Evolutionary conservation across 805 yeast genomes (phyloP).

Genomic region (Ogataea methanolica): DNA sequence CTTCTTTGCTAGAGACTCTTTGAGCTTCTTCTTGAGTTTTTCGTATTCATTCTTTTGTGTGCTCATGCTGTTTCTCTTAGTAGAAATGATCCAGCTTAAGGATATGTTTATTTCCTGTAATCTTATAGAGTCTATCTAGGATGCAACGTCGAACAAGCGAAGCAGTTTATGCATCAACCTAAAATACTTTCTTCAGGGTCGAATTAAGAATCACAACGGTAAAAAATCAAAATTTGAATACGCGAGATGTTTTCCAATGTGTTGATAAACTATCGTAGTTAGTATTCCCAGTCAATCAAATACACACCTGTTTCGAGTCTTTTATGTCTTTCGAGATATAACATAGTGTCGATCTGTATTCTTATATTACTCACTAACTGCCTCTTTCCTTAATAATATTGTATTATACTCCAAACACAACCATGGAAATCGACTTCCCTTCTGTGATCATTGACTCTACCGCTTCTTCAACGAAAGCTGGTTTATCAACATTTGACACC

Average conservation of each 20-base stretch:
- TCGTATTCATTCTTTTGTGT: conserved; percentile 47
- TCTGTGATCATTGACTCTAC: conserved; percentile 71
- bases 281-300: neutral
- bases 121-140: too few relatives aligned
- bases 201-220: too few relatives aligned
- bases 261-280: too few relatives aligned
- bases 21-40: conserved; percentile 59
- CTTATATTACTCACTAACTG: neutral
- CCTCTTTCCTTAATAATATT: neutral
- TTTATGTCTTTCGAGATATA: too few relatives aligned
- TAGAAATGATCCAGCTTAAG: neutral
- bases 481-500: conserved; percentile 58
- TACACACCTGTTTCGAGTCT: too few relatives aligned
- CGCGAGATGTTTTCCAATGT: too few relatives aligned
- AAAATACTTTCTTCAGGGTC: too few relatives aligned
- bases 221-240: too few relatives aligned
- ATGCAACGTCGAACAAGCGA: neutral
- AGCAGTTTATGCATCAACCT: too few relatives aligned
- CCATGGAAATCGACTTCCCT: conserved; percentile 37
- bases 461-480: conserved; percentile 60
- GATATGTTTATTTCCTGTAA: neutral
- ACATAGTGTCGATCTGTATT: neutral
- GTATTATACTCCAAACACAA: neutral
- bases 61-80: conserved; percentile 11
- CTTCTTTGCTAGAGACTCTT: conserved; percentile 57